Base-by-base conservation (phyloP, 352 stramenopile genomes). In the Globisporangium orthogonon region DNA sequence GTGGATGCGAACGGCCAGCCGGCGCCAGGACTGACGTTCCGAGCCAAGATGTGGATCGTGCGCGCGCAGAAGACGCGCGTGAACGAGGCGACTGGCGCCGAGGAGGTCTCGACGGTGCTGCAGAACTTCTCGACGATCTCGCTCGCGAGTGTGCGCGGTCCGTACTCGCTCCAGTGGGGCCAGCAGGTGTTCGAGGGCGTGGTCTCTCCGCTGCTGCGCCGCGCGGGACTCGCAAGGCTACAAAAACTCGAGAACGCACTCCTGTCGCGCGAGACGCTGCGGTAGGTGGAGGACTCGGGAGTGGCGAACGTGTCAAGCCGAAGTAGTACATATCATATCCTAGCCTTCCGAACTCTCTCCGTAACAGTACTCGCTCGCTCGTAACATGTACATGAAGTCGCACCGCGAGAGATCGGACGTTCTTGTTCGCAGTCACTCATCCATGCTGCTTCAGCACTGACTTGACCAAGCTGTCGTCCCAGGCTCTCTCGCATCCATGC, bases 41-140 rank as follows among this genome's bases (percentile, higher is more conserved):
- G 29, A n/a, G 17, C 43, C 17, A n/a, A 48, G 43, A 48, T 48
- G 43, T 48, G 43, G 43, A 48, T 48, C 43, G 43, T 48, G 2
- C 43, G 43, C 5, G 29, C 43, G 17, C 43, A 48, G 18, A 48
- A 30, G 43, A 48, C 43, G 15, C 5, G 28, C 43, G 43, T 48
- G 43, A 48, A 48, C 18, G 43, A 23, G 17, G 17, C 43, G 17
- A 48, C 43, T n/a, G 43, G 43, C 43, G 43, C 18, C 43, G 15
- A 48, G 18, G 43, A 49, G 44, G n/a, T 49, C n/a, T 49, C 44
- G 44, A 49, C 44, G 10, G n/a, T 49, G 4, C 9, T 48, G 44
- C 44, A 49, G 44, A 49, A 49, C 44, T 49, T 49, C n/a, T 31
- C n/a, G 44, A 49, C n/a, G 18, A 23, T 49, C n/a, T 30, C 44